phyloP scores from a whole-genome alignment of 2,329 filamentous ascomycete species.

The Eurotiales sp. region DNA sequence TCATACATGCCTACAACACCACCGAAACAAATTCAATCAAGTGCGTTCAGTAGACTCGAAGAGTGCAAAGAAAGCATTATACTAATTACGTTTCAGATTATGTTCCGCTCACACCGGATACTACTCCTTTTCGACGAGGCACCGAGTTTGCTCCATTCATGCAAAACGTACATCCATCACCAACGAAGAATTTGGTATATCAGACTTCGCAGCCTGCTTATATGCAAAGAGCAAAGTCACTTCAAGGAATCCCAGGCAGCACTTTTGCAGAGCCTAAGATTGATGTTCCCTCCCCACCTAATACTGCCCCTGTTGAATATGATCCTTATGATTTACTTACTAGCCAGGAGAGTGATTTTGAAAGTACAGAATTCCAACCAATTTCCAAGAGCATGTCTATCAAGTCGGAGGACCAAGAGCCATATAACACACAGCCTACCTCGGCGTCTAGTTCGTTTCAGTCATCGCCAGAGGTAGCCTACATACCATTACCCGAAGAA shows the following conservation, averaged over 20 bases:
- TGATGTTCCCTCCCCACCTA: constrained; percentile 55
- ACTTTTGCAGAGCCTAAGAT: constrained; percentile 36
- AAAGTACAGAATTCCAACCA: constrained; percentile 23
- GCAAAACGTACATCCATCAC: constrained; percentile 37
- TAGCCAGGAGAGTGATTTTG: constrained; percentile 43
- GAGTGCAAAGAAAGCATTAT: not conserved
- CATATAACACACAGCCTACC: constrained; percentile 22
- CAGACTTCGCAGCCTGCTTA: constrained; percentile 32
- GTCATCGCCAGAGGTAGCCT: constrained; percentile 52
- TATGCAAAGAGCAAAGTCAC: constrained; percentile 45
- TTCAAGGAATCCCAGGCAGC: constrained; percentile 42
- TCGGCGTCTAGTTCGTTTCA: constrained; percentile 50
- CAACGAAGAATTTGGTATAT: constrained; percentile 34
- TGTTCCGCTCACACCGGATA: constrained; percentile 64
- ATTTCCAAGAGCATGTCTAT: constrained; percentile 40
- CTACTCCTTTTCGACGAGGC: constrained; percentile 53
- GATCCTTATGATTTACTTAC: constrained; percentile 50
- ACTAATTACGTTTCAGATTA: constrained; percentile 45
- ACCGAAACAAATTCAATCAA: constrained; percentile 54
- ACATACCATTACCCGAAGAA: constrained; percentile 31
- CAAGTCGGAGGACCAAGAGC: constrained; percentile 14
- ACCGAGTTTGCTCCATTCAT: constrained; percentile 35
- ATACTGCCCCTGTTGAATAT: constrained; percentile 46
- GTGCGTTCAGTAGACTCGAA: constrained; percentile 44
- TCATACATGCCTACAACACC: constrained; percentile 59